Percentiles rank a stretch among this genome's conserved stretches.
These are phyloP conservation scores for Chamaecrista fasciculata DNA, from an alignment of 306 rosid species.

Conservation along the genomic window DNA sequence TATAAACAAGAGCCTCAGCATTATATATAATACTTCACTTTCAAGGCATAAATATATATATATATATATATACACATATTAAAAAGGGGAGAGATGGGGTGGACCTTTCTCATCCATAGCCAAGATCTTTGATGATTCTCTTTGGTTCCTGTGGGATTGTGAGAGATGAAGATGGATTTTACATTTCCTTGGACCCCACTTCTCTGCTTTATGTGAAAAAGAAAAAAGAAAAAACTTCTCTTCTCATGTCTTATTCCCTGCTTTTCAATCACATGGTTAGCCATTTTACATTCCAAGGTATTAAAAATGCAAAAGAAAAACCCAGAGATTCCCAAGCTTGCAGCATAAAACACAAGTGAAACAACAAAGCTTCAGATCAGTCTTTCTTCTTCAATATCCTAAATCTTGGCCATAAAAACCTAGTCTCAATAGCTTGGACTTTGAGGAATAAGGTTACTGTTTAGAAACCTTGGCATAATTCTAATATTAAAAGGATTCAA, in stretches of 20 bases:
- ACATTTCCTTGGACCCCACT: background rate
- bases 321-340: background rate
- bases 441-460: no score
- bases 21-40: background rate
- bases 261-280: background rate
- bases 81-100: background rate
- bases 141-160: background rate
- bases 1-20: background rate
- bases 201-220: background rate
- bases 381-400: background rate
- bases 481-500: no score
- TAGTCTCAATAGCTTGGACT: background rate
- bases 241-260: background rate
- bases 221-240: background rate
- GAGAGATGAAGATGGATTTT: background rate
- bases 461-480: no score
- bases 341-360: background rate
- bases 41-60: background rate
- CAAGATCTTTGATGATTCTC: background rate
- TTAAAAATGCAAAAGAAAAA: background rate
- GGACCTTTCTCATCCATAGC: background rate
- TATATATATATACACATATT: no score
- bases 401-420: background rate
- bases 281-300: background rate
- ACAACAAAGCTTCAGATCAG: background rate